Evolutionary conservation across 208 protist genomes (phyloP).

Genomic region (Acanthamoeba royreba): DNA sequence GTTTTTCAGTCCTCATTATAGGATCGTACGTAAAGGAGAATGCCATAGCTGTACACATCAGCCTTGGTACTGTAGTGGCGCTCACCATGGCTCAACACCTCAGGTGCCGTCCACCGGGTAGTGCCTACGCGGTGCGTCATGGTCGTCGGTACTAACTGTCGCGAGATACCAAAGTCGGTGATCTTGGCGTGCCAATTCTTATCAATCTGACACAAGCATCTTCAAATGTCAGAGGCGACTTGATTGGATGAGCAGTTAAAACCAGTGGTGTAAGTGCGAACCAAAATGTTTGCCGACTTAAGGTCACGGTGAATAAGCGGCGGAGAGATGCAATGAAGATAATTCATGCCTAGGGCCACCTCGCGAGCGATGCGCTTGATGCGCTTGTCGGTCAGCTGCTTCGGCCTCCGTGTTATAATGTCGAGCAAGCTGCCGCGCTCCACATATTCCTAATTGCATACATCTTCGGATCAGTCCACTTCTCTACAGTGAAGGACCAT

Average conservation of each 20-base stretch:
- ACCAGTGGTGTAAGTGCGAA: too few species aligned
- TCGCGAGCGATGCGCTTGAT: background rate
- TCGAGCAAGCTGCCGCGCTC: background rate
- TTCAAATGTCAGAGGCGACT: too few species aligned
- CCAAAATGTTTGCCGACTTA: background rate
- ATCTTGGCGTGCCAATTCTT: constrained; percentile 30
- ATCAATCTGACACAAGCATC: background rate
- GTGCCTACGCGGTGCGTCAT: constrained; percentile 9
- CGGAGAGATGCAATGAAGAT: background rate
- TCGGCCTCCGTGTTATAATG: background rate
- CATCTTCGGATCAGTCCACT: background rate
- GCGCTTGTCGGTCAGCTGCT: background rate
- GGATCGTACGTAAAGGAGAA: background rate
- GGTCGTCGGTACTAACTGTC: background rate
- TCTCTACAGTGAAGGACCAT: background rate
- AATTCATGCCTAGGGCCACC: background rate
- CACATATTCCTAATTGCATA: background rate
- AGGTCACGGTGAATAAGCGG: constrained; percentile 5
- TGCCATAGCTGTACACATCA: constrained; percentile 28
- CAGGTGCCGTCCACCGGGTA: background rate
- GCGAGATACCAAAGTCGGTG: constrained; percentile 8
- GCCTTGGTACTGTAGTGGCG: constrained; percentile 24
- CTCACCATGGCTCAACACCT: background rate
- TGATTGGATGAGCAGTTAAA: too few species aligned
- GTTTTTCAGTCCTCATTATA: too few species aligned